Conservation (phyloP, 805 yeast genomes). For the Cyberlindnera xishuangbannaensis region DNA sequence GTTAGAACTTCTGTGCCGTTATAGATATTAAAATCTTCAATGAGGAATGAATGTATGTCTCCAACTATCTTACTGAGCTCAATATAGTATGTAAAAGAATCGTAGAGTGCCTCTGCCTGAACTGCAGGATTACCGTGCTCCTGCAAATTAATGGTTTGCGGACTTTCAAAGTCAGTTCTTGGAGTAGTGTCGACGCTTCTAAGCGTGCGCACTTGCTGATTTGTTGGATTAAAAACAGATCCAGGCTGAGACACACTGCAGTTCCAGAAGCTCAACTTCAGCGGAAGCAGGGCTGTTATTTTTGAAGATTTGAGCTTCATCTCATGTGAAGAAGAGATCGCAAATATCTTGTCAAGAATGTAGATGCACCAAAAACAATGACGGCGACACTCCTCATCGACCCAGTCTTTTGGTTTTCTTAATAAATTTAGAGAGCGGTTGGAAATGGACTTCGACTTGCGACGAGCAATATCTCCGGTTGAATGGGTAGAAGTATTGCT, state of each 20-base stretch:
- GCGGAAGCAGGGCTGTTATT: constrained; percentile 16
- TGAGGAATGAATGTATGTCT: constrained; percentile 19
- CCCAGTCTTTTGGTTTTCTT: constrained; percentile 19
- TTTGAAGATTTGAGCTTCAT: constrained; percentile 18
- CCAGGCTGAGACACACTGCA: constrained; percentile 1
- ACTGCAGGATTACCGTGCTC: too few species aligned
- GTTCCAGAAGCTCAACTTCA: constrained; percentile 16
- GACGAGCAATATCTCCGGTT: constrained; percentile 12
- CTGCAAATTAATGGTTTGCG: too few species aligned
- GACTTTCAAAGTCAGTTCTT: too few species aligned
- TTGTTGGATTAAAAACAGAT: too few species aligned
- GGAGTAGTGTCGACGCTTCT: too few species aligned
- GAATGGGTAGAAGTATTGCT: constrained; percentile 15
- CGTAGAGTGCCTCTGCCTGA: too few species aligned
- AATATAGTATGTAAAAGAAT: constrained; percentile 20
- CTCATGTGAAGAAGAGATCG: constrained; percentile 22
- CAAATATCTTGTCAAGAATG: constrained; percentile 20
- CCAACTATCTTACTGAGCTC: constrained; percentile 21
- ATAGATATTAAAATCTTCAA: constrained; percentile 18
- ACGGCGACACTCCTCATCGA: constrained; percentile 24
- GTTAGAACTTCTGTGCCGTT: constrained; percentile 13
- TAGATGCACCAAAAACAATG: constrained; percentile 24
- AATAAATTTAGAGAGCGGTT: constrained; percentile 17
- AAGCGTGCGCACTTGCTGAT: too few species aligned
- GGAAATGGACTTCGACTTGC: constrained; percentile 14